Evolutionary conservation across 169 alveolate species (phyloP).

Genomic region (Amoebophrya sp.): DNA sequence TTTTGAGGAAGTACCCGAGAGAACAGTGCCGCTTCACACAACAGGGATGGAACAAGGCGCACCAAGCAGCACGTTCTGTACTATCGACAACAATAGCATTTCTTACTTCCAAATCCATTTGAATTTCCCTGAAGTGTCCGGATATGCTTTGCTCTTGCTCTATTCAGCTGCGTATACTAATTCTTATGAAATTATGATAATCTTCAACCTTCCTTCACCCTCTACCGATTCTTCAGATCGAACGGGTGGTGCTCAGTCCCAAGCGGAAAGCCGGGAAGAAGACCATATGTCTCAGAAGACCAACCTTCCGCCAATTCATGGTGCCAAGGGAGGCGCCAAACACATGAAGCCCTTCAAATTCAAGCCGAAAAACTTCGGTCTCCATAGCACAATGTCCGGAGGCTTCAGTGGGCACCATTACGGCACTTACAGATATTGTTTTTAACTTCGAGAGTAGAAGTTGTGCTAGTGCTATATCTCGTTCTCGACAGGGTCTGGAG

Average conservation of each 20-base stretch:
- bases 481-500: too few species aligned
- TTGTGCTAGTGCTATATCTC: too few species aligned
- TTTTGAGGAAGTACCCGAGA: not conserved
- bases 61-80: constrained; percentile 2
- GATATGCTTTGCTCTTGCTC: too few species aligned
- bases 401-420: not conserved
- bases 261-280: too few species aligned
- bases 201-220: not conserved
- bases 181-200: too few species aligned
- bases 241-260: not conserved
- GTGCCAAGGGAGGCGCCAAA: too few species aligned
- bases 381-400: not conserved
- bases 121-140: too few species aligned
- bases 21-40: not conserved
- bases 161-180: too few species aligned
- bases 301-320: not conserved
- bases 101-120: too few species aligned
- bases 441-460: too few species aligned
- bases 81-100: too few species aligned
- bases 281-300: not conserved
- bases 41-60: not conserved
- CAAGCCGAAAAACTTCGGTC: not conserved
- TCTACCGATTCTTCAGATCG: not conserved
- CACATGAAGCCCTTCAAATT: not conserved
- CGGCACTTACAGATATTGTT: too few species aligned